Evolutionary conservation across 768 basidiomycete genomes (phyloP).

Genomic region (Collybia sp.): DNA sequence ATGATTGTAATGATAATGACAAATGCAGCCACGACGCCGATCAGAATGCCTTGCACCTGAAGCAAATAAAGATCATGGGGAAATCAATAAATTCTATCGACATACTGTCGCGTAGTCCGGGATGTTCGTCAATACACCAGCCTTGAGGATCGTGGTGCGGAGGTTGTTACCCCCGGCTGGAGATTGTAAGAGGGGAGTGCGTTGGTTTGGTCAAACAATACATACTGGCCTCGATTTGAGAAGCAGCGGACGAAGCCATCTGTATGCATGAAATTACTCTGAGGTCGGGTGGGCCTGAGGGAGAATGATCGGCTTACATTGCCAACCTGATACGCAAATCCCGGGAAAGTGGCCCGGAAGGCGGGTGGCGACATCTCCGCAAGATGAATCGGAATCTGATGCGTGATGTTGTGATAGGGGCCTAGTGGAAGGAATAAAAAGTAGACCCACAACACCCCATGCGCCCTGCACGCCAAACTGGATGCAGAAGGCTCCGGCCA

Average conservation of each 20-base stretch:
- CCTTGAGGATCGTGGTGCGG: conserved; percentile 19
- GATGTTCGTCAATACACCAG: conserved; percentile 18
- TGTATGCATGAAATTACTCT: not conserved
- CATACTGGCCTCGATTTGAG: conserved; percentile 55
- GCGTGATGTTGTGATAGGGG: not conserved
- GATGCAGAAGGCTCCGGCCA: conserved; percentile 65
- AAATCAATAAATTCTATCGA: too few species aligned
- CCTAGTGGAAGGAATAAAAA: not conserved
- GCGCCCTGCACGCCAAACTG: conserved; percentile 73
- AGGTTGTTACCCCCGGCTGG: conserved; percentile 37
- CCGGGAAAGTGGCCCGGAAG: conserved; percentile 67
- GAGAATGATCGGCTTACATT: conserved; percentile 12
- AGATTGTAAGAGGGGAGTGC: conserved; percentile 24
- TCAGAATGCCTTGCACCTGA: not conserved
- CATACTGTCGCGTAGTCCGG: conserved; percentile 38
- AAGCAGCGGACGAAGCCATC: conserved; percentile 56
- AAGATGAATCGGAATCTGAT: conserved; percentile 57
- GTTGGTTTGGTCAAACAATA: conserved; percentile 15
- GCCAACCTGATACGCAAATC: conserved; percentile 60
- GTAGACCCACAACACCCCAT: conserved; percentile 53
- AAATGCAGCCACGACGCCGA: not conserved
- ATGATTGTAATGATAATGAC: not conserved
- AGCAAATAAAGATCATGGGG: not conserved
- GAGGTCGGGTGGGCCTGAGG: too few species aligned
- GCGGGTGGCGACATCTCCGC: conserved; percentile 66